Base-by-base conservation (phyloP, 805 yeast genomes). In the Ogataea zsoltii region DNA sequence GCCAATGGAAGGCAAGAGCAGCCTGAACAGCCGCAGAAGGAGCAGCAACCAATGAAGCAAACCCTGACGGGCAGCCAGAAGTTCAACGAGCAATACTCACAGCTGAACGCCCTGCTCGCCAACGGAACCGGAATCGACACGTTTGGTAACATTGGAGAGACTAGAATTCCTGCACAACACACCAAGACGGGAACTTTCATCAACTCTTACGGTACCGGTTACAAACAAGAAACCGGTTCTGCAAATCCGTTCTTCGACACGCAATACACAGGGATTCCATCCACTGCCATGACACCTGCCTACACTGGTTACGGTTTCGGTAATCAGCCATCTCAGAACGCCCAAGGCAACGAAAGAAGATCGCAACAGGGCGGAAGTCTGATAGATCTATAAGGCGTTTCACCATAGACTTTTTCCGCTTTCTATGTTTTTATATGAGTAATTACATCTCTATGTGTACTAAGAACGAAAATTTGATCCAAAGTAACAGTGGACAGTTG, bases 221-320 rank as follows among this genome's bases (percentile, higher is more conserved):
- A 71, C 58, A 80, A 70, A 55, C 85, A 80, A 55, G 71, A 70
- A 32, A 63, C 67, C 18, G 62, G 70, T 23, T 67, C 76, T 56
- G 73, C 77, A 40, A 82, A 82, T 58, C 88, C 88, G 15, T 82
- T 82, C 59, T 66, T 79, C 47, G 79, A 75, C 44, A 76, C 80
- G 25, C 95, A 89, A 61, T 86, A 81, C 61, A 83, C 88, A 0
- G 90, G 90, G 26, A 75, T 83, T 26, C 82, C 87, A 25, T 72
- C 82, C 28, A 73, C 87, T 12, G 65, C 60, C 21, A 76, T 89
- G 48, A 80, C 84, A 40, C 91, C 96, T 5, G 82, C 94, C 2
- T 83, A 86, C 60, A 91, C 98, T 2, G 98, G 98, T 2, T 90
- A 82, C 61, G 98, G 98, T 1, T 91, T 91, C 67, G 97, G 97